Evolutionary conservation across 345 rosid species (phyloP).

Genomic region (Euphorbia pulcherrima): DNA sequence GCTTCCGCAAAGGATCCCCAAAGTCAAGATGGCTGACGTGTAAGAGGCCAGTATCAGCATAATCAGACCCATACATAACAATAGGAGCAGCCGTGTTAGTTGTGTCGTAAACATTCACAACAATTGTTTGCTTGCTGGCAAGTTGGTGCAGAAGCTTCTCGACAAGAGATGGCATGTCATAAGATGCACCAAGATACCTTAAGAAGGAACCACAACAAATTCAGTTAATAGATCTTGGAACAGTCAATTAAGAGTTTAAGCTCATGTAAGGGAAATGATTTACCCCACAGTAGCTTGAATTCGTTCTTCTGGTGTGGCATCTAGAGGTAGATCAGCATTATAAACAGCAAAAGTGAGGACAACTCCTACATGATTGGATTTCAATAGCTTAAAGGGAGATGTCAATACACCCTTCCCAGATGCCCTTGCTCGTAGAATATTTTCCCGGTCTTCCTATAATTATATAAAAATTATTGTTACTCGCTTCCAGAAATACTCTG

Average conservation of each 20-base stretch:
- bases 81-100: conserved; percentile 62
- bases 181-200: conserved; percentile 94
- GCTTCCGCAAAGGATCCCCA: conserved; percentile 87
- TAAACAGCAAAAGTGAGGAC: conserved; percentile 93
- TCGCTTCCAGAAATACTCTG: neutral
- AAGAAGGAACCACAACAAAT: conserved; percentile 12
- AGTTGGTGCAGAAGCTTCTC: conserved; percentile 94
- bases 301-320: conserved; percentile 73
- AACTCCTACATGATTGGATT: conserved; percentile 87
- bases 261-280: conserved; percentile 16
- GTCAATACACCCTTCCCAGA: conserved; percentile 94
- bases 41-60: conserved; percentile 56
- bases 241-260: conserved; percentile 2
- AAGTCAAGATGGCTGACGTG: conserved; percentile 68
- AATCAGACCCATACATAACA: conserved; percentile 77
- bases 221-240: neutral
- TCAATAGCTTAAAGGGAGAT: conserved; percentile 89
- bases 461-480: conserved; percentile 1
- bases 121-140: conserved; percentile 82
- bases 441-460: conserved; percentile 83
- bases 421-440: conserved; percentile 87
- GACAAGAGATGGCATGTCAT: conserved; percentile 92
- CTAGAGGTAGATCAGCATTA: conserved; percentile 51
- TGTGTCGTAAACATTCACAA: conserved; percentile 85
- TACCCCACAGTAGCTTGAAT: conserved; percentile 80